Conservation (phyloP, 768 basidiomycete species). For the Tricholoma hemisulphureum region DNA sequence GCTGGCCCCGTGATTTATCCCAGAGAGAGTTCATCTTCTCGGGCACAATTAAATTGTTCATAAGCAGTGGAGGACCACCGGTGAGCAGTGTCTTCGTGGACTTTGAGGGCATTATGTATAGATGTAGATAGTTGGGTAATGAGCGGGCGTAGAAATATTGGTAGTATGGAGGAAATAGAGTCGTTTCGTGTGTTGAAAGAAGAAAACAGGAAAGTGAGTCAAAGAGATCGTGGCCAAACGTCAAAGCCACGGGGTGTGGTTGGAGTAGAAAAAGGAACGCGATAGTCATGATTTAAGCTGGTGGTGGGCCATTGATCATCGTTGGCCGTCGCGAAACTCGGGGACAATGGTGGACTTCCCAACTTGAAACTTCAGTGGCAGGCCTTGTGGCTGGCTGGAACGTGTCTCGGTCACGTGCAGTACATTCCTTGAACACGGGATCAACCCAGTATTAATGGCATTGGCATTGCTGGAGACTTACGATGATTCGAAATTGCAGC, state of each 20-base stretch:
- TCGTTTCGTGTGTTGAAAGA: no score
- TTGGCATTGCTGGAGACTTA: no score
- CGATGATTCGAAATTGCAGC: neutral
- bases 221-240: no score
- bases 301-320: neutral
- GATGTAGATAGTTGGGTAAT: neutral
- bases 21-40: conserved; percentile 8
- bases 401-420: conserved; percentile 5
- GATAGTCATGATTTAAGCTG: neutral
- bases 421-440: conserved; percentile 2
- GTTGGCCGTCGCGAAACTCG: neutral
- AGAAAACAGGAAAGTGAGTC: neutral
- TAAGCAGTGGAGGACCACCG: neutral
- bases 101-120: neutral
- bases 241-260: neutral
- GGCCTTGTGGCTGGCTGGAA: conserved; percentile 3
- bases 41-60: conserved; percentile 4
- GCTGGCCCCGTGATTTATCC: conserved; percentile 7
- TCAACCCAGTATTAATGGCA: neutral
- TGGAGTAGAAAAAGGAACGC: neutral
- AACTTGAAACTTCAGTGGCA: neutral
- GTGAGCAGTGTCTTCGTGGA: neutral
- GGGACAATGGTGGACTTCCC: neutral
- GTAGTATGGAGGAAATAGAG: no score
- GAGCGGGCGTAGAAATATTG: neutral